Base-by-base conservation (phyloP, 768 basidiomycete genomes). In the Panellus pusillus region DNA sequence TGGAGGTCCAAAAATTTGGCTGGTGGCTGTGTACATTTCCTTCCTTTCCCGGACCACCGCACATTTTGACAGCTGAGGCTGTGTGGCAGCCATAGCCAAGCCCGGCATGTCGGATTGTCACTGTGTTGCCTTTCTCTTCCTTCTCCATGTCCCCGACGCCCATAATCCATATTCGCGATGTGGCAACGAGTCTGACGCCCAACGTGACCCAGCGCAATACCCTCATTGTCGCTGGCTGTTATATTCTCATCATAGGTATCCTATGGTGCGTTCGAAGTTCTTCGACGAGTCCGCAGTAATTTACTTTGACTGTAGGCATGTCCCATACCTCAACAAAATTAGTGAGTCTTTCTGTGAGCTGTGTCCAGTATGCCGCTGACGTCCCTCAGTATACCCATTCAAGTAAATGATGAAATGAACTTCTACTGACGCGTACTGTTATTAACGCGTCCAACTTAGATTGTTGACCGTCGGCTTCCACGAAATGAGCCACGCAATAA, bases 401-500 rank as follows among this genome's bases (percentile, higher is more conserved):
- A 93, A 93, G 91, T 91, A 71, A 71, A 84, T 50, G n/a, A 57
- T 17, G 41, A 71, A 71, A 84, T 50, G n/a, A 57, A n/a, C 43
- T 52, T 54, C 47, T 7, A 20, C 18, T 44, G 42, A 31, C n/a
- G 20, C 24, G 27, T 47, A 32, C 17, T 51, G 13, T 46, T 28
- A 36, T 36, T 50, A 15, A 36, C 28, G 20, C 18, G 51, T 50
- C 18, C 24, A 6, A 24, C 24, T 24, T 58, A 90, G 91, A 63
- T 68, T 93, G 48, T 78, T 93, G 46, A 92, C 91, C 1, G 91
- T 93, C 43, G 91, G 91, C 44, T 92, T 93, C 66, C 91, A 93
- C 70, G 91, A 93, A 89, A 89, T 93, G 88, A 90, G 88, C 77
- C 91, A 94, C 68, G 91, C 91, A 6, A 61, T 93, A 50, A 73